Evolutionary conservation across 768 basidiomycete genomes (phyloP), one percentile per base, ranked within the genome.

Genomic region (Mycena capillaripes): DNA sequence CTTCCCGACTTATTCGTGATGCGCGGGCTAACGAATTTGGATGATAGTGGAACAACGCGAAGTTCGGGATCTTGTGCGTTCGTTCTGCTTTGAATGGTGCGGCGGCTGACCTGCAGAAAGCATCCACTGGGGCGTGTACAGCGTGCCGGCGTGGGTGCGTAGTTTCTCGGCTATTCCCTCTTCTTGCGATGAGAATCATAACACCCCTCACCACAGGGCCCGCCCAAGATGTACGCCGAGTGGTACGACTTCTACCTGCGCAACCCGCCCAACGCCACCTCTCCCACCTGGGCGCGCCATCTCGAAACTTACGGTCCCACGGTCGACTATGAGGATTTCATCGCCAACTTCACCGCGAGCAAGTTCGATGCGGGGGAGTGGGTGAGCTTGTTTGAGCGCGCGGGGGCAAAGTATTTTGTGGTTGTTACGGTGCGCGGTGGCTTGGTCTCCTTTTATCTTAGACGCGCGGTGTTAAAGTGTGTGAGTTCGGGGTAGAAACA

Each of bases 361-460:
- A 84, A 85, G 56, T 91, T 88, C 79, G 85, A 89, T 42, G 85
- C 90, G 4, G 86, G 84, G 48, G 82, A 78, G 53, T 91, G 90
- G 89, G 76, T 89, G 0, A 84, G 89, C 71, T 63, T 91, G 11
- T 86, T 91, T 56, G 87, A 86, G 48, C 81, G 82, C 29, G 87
- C 89, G 0, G 90, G 90, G 1, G 90, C 90, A 2, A 89, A 87
- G 76, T 91, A 91, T 72, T 91, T 91, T 70, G 89, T 91, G n/a
- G 76, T 89, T 40, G 88, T 88, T 10, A 86, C 89, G 30, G 88
- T 85, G 29, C 16, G 85, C 79, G 2, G 32, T 17, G 7, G 27
- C 17, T 12, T 21, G 17, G 3, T 23, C 55, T 34, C 17, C 17
- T 17, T 10, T 58, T 57, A n/a, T 36, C 34, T 8, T 23, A 29